Conservation (phyloP, 805 yeast species). For the Cyberlindnera nakhonratchasimensis region DNA sequence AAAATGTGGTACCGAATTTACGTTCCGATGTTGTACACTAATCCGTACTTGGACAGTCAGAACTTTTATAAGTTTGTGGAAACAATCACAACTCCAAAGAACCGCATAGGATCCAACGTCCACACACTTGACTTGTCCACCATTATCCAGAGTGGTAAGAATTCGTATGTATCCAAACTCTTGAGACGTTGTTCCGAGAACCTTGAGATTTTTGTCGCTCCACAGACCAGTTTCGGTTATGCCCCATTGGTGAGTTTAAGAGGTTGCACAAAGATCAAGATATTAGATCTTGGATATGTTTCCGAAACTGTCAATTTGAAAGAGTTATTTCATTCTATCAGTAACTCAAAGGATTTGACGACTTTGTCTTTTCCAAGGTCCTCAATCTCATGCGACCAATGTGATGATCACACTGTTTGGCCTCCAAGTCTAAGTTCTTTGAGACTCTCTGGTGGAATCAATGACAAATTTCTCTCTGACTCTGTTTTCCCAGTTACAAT, state of each 20-base stretch:
- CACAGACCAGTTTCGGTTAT: slow-evolving; percentile 91
- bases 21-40: slow-evolving; percentile 59
- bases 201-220: slow-evolving; percentile 74
- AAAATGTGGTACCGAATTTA: slow-evolving; percentile 57
- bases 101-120: slow-evolving; percentile 55
- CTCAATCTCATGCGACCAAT: slow-evolving; percentile 66
- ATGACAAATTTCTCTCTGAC: slow-evolving; percentile 69
- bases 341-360: slow-evolving; percentile 57
- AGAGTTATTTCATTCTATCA: slow-evolving; percentile 74
- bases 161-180: slow-evolving; percentile 81
- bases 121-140: slow-evolving; percentile 66
- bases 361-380: slow-evolving; percentile 86
- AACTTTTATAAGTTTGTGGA: slow-evolving; percentile 77
- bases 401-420: slow-evolving; percentile 55
- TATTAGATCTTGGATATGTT: slow-evolving; percentile 77
- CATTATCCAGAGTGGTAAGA: slow-evolving; percentile 87
- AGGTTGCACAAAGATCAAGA: slow-evolving; percentile 58
- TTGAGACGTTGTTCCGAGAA: slow-evolving; percentile 70
- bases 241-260: slow-evolving; percentile 83
- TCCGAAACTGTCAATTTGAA: slow-evolving; percentile 85
- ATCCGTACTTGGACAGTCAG: slow-evolving; percentile 59
- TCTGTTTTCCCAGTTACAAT: slow-evolving; percentile 74
- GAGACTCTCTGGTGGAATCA: slow-evolving; percentile 84
- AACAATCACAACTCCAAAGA: slow-evolving; percentile 49
- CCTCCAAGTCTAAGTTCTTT: slow-evolving; percentile 71